Conservation (phyloP, 2,329 filamentous ascomycete species). For the Ophiocordyceps camponoti-leonardi region DNA sequence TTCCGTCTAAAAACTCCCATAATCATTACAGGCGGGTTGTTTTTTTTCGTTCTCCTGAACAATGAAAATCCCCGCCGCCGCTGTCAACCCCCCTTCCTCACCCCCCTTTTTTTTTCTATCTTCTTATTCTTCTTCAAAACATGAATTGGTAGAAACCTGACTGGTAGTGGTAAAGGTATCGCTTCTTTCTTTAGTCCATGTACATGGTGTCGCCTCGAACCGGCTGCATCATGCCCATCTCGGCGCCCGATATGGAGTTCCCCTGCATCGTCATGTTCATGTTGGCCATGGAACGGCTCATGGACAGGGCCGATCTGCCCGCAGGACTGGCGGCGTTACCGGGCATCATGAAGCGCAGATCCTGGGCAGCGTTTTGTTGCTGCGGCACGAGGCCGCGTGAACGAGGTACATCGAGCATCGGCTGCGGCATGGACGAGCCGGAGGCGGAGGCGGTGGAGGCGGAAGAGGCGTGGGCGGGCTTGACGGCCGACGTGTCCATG, state of each 20-base stretch:
- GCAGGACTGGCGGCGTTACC: slow-evolving; percentile 19
- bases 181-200: slow-evolving; percentile 24
- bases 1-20: slow-evolving; percentile 4
- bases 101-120: not conserved
- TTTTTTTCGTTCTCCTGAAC: not conserved
- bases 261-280: slow-evolving; percentile 24
- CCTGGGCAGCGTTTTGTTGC: slow-evolving; percentile 9
- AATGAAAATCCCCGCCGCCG: not conserved
- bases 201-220: slow-evolving; percentile 32
- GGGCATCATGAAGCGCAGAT: slow-evolving; percentile 25
- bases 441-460: too few relatives aligned
- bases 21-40: not conserved
- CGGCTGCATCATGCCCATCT: slow-evolving; percentile 28
- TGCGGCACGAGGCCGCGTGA: slow-evolving; percentile 20
- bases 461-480: slow-evolving; percentile 12
- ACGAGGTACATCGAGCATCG: slow-evolving; percentile 25
- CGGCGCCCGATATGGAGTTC: slow-evolving; percentile 20
- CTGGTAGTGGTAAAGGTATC: too few relatives aligned
- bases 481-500: slow-evolving; percentile 23
- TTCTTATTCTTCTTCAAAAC: too few relatives aligned
- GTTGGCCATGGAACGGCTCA: slow-evolving; percentile 28
- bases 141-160: too few relatives aligned
- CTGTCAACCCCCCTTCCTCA: not conserved
- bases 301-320: slow-evolving; percentile 18
- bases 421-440: slow-evolving; percentile 16